Base-by-base conservation (phyloP, 768 basidiomycete species). In the Clavaria fumosa region DNA sequence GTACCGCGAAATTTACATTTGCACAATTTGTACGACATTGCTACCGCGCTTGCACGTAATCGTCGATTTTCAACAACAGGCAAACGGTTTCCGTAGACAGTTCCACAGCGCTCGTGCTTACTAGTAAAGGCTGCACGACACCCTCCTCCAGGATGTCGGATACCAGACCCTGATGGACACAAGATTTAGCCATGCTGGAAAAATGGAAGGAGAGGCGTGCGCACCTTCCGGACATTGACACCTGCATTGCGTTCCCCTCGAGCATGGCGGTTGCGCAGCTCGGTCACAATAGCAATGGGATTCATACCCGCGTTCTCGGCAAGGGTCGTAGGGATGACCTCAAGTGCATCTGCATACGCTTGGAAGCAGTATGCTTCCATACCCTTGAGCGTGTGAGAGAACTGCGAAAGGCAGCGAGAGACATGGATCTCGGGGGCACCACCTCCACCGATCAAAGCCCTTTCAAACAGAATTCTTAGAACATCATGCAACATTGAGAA, bases 291-390 rank as follows among this genome's bases (percentile, higher is more conserved):
- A 5, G 88, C 79, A 46, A 99, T 96, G 4, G 95, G 89, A 59
- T 97, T 95, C 40, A 99, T 67, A 30, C 95, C 95, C 17, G 95
- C 95, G 54, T 99, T 99, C 62, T 99, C 95, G 18, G 95, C 95
- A 15, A 99, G 67, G 0, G 95, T 99, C 2, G 81, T 93, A 3
- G 95, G 95, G 44, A 99, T 97, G 44, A 97, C 84, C 57, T 97
- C 95, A 34, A 99, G 69, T 1, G 95, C 90, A 50, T 97, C 93
- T 20, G 95, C 91, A 52, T 89, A 99, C 3, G 90, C 91, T 50
- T 95, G 86, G 76, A 96, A 95, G 59, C 95, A 97, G 58, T 96
- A 97, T 6, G 93, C 86, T 57, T 97, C 91, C 81, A 96, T 96
- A 34, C 95, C 93, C 58, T 82, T 93, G 43, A 97, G 68, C 1